Conservation (phyloP, 164 flowering plant genomes). For the Berberis thunbergii region DNA sequence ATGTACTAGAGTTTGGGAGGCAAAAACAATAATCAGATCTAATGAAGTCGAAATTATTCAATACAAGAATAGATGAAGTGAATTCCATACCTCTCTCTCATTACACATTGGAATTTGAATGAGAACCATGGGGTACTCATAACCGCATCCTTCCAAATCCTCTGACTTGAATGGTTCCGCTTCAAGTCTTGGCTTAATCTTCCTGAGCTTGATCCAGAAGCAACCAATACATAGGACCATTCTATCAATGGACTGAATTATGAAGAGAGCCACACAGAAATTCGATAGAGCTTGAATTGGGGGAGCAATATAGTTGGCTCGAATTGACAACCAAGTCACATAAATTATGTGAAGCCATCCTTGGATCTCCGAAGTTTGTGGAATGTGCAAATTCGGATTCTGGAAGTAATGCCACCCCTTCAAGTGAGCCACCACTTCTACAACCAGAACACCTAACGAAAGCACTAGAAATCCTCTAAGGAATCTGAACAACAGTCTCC, state of each 20-base stretch:
- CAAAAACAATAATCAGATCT: conserved; percentile 5
- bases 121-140: conserved; percentile 69
- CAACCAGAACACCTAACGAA: conserved; percentile 40
- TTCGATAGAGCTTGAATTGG: conserved; percentile 45
- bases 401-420: conserved; percentile 72
- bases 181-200: conserved; percentile 45
- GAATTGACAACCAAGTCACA: conserved; percentile 48
- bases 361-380: conserved; percentile 44
- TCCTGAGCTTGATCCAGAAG: conserved; percentile 72
- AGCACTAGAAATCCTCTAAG: conserved; percentile 41
- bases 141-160: conserved; percentile 42
- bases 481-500: conserved; percentile 36
- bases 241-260: conserved; percentile 72
- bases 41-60: not conserved
- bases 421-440: conserved; percentile 54
- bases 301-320: conserved; percentile 76
- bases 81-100: conserved; percentile 65
- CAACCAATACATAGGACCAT: conserved; percentile 65
- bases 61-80: not conserved
- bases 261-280: conserved; percentile 64
- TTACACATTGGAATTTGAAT: conserved; percentile 94
- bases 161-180: conserved; percentile 40
- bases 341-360: conserved; percentile 49
- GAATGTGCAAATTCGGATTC: conserved; percentile 45
- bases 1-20: not conserved